Percentiles rank a stretch among this genome's conserved stretches.
phyloP scores from a whole-genome alignment of 75 land plant genomes.

The Sequoiadendron giganteum region DNA sequence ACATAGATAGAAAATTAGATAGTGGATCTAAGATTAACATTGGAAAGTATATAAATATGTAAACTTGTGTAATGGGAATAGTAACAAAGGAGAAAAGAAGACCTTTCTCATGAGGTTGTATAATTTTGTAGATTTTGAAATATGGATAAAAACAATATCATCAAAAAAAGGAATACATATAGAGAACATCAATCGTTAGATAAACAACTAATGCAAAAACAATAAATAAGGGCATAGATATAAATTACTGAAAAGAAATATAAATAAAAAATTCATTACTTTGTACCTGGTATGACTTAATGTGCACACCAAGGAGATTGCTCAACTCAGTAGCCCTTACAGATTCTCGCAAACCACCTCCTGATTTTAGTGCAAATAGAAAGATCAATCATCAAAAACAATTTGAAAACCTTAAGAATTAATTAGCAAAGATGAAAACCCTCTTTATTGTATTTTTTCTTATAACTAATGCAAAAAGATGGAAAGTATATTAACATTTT shows the following conservation, averaged over 20 bases:
- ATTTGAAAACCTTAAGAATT: background rate
- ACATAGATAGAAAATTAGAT: too few species aligned
- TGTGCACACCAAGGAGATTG: conserved; percentile 36
- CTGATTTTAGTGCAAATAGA: conserved; percentile 20
- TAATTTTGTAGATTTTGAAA: background rate
- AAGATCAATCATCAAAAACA: background rate
- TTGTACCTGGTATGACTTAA: conserved; percentile 44
- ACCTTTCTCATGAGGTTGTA: background rate
- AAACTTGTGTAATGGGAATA: too few species aligned
- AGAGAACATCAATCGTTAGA: background rate
- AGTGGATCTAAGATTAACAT: background rate
- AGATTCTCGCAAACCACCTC: conserved; percentile 70
- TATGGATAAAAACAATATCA: background rate
- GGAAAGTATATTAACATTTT: too few species aligned
- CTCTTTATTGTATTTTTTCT: background rate
- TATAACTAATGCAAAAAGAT: background rate
- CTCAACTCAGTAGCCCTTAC: conserved; percentile 53
- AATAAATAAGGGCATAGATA: background rate
- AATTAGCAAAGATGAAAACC: background rate
- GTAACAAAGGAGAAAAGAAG: background rate
- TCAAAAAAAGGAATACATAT: background rate
- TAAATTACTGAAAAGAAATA: background rate
- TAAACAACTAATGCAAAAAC: background rate
- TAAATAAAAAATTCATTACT: background rate
- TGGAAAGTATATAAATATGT: background rate